Evolutionary conservation across 176 grass and related monocot genomes (phyloP), one percentile per base, ranked within the genome.

Genomic region (Avena sativa): DNA sequence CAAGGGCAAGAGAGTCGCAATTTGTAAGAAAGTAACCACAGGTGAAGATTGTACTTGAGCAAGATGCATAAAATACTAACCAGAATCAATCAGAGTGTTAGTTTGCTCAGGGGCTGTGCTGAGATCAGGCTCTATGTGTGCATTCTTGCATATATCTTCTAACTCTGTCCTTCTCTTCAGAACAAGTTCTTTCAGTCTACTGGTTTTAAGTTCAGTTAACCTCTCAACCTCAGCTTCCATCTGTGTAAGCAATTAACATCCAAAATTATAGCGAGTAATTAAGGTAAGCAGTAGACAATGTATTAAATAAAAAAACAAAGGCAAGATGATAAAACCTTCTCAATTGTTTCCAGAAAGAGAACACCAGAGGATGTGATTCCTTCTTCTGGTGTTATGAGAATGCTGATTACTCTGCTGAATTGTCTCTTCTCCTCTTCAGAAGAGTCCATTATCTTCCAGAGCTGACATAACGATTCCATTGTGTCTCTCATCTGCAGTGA

Each of bases 391-490:
- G 83, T 86, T 75, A 93, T 86, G 61, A 95, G 87, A 82, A 86
- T 87, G 67, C 49, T 90, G 46, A 90, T 91, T 77, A 96, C 63
- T 90, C 61, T 93, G 87, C 75, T 87, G 74, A 93, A 99, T 60
- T 86, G 72, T 80, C 82, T 82, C 74, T 72, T 96, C 55, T 99
- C 92, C 91, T 89, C 92, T 89, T 94, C 87, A 83, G 94, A 85
- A 34, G 97, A 90, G 78, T 99, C 97, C 92, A 99, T 96, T 82
- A 99, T 23, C 55, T 99, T 94, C 97, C 97, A 96, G 44, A 99
- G 92, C 60, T 99, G 86, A 86, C 89, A 94, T 52, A 99, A 63
- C 12, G 81, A 91, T 81, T 94, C 89, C 61, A 96, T 92, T 71
- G 86, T 99, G 79, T 96, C 94, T 90, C 91, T 92, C 80, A 94